Evolutionary conservation across 345 rosid species (phyloP).

Genomic region (Erysimum cheiranthoides): DNA sequence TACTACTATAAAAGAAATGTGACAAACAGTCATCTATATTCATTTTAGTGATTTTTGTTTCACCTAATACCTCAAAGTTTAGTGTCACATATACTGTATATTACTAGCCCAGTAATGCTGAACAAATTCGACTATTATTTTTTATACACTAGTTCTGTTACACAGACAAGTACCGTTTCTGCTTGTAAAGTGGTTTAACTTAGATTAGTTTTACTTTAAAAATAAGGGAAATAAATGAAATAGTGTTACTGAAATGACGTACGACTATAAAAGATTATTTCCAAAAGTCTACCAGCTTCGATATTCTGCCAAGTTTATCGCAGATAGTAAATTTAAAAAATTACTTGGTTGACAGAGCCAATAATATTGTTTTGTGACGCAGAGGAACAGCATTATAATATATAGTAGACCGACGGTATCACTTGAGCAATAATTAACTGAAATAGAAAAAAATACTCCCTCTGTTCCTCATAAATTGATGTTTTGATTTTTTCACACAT

Average conservation of each 20-base stretch:
- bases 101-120: slow-evolving; percentile 26
- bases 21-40: slow-evolving; percentile 42
- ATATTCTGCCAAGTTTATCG: background rate
- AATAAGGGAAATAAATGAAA: slow-evolving; percentile 1
- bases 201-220: background rate
- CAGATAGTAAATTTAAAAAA: background rate
- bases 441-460: slow-evolving; percentile 36
- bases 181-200: slow-evolving; percentile 8
- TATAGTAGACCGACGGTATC: slow-evolving; percentile 43
- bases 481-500: too few species aligned
- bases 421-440: slow-evolving; percentile 42
- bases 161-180: slow-evolving; percentile 29
- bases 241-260: slow-evolving; percentile 33
- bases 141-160: slow-evolving; percentile 22
- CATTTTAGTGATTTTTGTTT: slow-evolving; percentile 34
- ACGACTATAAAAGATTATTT: background rate
- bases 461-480: too few species aligned
- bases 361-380: slow-evolving; percentile 32
- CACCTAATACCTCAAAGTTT: slow-evolving; percentile 36
- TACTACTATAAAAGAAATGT: slow-evolving; percentile 38
- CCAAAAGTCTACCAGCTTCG: slow-evolving; percentile 19
- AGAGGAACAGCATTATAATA: slow-evolving; percentile 34
- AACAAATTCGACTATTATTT: slow-evolving; percentile 33
- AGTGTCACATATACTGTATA: slow-evolving; percentile 25
- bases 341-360: slow-evolving; percentile 29